Evolutionary conservation across 495 filamentous ascomycete species (phyloP), one percentile per base, ranked within the genome.

Genomic region (Trichoderma reesei): DNA sequence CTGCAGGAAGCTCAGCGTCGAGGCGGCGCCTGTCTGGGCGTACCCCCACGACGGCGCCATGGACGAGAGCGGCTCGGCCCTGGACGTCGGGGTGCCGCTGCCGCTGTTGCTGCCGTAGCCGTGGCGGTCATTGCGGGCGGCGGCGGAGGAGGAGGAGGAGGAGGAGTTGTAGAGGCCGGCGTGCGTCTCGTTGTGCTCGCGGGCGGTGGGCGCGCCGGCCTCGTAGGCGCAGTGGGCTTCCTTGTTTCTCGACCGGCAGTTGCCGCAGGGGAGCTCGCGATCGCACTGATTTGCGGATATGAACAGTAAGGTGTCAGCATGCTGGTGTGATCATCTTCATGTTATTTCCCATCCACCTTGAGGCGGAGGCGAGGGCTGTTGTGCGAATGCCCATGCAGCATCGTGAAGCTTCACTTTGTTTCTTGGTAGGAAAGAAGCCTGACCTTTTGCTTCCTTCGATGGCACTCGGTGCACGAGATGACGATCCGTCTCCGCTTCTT

Each of bases 371-470:
- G n/a, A n/a, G n/a, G n/a, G n/a, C n/a, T n/a, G n/a, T n/a, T n/a
- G n/a, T n/a, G n/a, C n/a, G n/a, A n/a, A n/a, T n/a, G n/a, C n/a
- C n/a, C n/a, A n/a, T n/a, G n/a, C n/a, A n/a, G n/a, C n/a, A n/a
- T n/a, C n/a, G n/a, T n/a, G n/a, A 26, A 4, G 31, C 51, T 44
- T 39, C 16, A 41, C 16, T n/a, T 3, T 14, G n/a, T 37, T n/a
- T n/a, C n/a, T n/a, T n/a, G n/a, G n/a, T n/a, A n/a, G n/a, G n/a
- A n/a, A n/a, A n/a, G n/a, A n/a, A n/a, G n/a, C 44, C 68, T 41
- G 20, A 82, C 83, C 80, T 86, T 86, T 70, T 86, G 84, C 68
- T 86, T 87, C 61, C 84, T 76, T 61, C 84, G 73, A 68, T 87
- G 84, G 63, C 85, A 87, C 68, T 87, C 84, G 18, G 78, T 84